Base-by-base conservation (phyloP, 2,329 filamentous ascomycete species). In the Alternaria incomplexa region DNA sequence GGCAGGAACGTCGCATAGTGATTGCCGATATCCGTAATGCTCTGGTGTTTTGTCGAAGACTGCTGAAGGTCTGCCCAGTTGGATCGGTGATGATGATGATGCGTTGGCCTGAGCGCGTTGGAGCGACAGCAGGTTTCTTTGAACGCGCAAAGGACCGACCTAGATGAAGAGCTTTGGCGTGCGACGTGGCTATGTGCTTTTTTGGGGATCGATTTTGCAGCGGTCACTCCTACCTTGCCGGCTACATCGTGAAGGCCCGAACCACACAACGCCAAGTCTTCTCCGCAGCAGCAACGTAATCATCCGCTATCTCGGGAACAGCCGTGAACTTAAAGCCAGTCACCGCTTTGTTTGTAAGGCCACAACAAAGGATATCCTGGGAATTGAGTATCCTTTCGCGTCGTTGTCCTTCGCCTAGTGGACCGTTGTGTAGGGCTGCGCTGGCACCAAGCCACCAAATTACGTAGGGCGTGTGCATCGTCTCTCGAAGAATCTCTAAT, bases 391-490 rank as follows among this genome's bases (percentile, higher is more conserved):
- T n/a, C 25, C 30, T 22, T 3, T 52, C 48, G 30, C 23, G 30
- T 52, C 10, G 48, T 40, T 40, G 20, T 36, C 13, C 30, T 40
- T 30, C 30, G 22, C 15, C 28, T 22, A 51, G 48, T 51, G 17
- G 48, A 10, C 20, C 6, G 48, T 26, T 51, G 3, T 15, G 48
- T 51, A 22, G 28, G 48, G 48, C 28, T 36, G 28, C 48, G 48
- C 48, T 51, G 28, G 17, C 26, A 26, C 48, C 28, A 32, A 51
- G 48, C 48, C 48, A 51, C 48, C 17, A 28, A n/a, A 10, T 51
- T 51, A 43, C 30, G 51, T 69, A 66, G 68, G 66, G 62, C 2
- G 20, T 28, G 30, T 5, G 43, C 20, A 12, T 58, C 64, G 30
- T 60, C 47, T 12, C 57, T 5, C 63, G 58, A 12, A 65, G 51